A percentile compares a stretch with the other conserved stretches of the same genome.
phyloP scores from a whole-genome alignment of 1,284 basidiomycete genomes.

The Schizophyllum commune region DNA sequence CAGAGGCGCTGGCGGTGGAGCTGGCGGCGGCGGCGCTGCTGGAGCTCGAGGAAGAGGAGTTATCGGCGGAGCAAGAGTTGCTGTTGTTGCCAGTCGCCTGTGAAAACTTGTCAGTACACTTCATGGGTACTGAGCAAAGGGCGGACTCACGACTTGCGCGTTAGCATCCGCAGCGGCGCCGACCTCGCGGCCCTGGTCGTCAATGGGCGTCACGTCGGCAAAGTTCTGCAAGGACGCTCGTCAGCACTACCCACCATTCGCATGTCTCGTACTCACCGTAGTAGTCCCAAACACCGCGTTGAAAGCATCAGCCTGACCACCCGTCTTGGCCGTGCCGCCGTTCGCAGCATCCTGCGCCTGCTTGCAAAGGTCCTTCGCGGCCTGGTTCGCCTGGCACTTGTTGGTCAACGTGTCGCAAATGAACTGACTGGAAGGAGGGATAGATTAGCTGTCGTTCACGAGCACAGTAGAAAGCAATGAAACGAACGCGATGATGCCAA shows the following conservation, averaged over 20 bases:
- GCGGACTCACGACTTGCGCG: too few relatives aligned
- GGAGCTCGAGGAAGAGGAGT: slow-evolving; percentile 12
- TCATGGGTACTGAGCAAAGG: too few relatives aligned
- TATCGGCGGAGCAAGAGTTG: background rate
- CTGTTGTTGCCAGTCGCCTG: too few relatives aligned
- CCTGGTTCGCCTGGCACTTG: background rate
- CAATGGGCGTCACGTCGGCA: slow-evolving; percentile 24
- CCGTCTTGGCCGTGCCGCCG: slow-evolving; percentile 33
- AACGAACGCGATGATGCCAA: slow-evolving; percentile 40
- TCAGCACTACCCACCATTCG: background rate
- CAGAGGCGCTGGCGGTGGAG: slow-evolving; percentile 12
- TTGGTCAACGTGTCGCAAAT: slow-evolving; percentile 43
- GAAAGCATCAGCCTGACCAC: slow-evolving; percentile 53
- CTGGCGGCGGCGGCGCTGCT: slow-evolving; percentile 7
- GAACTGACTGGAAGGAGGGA: slow-evolving; percentile 18
- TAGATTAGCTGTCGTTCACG: background rate
- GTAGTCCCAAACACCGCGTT: slow-evolving; percentile 47
- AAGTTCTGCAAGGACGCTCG: slow-evolving; percentile 26
- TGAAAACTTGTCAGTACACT: too few relatives aligned
- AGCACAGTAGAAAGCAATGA: background rate
- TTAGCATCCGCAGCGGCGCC: too few relatives aligned
- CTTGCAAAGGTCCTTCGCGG: background rate
- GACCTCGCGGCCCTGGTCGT: slow-evolving; percentile 28
- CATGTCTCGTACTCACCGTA: slow-evolving; percentile 20
- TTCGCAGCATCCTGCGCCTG: slow-evolving; percentile 18